Percentiles rank a stretch among this genome's conserved stretches.
phyloP scores from a whole-genome alignment of 257 asterid genomes.

The Nicotiana noctiflora region DNA sequence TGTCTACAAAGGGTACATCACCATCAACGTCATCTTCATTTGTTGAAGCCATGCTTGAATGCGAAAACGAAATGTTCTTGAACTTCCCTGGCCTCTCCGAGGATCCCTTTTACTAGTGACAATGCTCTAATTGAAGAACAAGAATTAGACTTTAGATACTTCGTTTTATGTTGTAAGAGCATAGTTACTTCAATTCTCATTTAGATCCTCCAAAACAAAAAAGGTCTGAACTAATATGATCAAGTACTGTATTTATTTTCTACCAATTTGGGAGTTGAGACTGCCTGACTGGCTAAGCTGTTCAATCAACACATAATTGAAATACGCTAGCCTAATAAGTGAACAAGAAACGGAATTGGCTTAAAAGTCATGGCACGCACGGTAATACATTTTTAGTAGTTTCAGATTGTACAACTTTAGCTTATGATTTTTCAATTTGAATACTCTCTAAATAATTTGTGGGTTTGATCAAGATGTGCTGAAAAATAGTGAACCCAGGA shows the following conservation, averaged over 20 bases:
- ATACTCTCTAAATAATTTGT: too few species aligned
- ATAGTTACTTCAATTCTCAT: not conserved
- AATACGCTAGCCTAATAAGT: too few species aligned
- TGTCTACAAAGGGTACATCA: conserved; percentile 18
- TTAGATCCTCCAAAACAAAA: not conserved
- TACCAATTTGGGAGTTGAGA: too few species aligned
- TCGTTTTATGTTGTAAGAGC: not conserved
- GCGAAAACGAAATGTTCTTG: conserved; percentile 55
- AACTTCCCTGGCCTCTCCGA: conserved; percentile 51
- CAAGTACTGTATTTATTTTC: too few species aligned
- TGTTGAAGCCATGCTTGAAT: conserved; percentile 68
- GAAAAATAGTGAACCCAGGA: not conserved
- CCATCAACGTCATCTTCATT: conserved; percentile 28
- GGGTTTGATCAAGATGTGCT: not conserved
- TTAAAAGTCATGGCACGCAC: too few species aligned
- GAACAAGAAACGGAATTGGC: too few species aligned
- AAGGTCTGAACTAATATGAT: not conserved
- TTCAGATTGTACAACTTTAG: too few species aligned
- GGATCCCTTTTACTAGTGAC: conserved; percentile 38
- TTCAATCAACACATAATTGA: too few species aligned
- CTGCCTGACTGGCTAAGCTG: too few species aligned
- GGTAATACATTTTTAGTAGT: too few species aligned
- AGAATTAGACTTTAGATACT: not conserved
- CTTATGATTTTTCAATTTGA: too few species aligned
- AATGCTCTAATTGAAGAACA: not conserved